Evolutionary conservation across 2,329 filamentous ascomycete species (phyloP).

Genomic region (Thermothelomyces thermophilus): DNA sequence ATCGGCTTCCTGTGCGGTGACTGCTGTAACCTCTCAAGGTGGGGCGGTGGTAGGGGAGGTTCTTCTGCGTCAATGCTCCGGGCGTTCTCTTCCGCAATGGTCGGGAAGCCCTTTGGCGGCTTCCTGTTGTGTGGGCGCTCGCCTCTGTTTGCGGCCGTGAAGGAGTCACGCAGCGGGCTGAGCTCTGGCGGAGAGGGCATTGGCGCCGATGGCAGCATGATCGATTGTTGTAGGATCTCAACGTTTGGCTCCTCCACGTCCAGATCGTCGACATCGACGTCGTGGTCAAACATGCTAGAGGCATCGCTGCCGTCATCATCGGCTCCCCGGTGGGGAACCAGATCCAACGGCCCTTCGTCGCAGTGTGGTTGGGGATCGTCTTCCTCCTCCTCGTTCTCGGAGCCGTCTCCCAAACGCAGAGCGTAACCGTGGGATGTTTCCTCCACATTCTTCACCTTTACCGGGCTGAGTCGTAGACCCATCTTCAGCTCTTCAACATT

Average conservation of each 20-base stretch:
- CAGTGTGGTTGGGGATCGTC: slow-evolving; percentile 27
- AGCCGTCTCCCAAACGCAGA: slow-evolving; percentile 37
- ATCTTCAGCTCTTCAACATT: slow-evolving; percentile 62
- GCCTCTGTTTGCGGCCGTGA: slow-evolving; percentile 43
- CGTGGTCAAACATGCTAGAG: slow-evolving; percentile 40
- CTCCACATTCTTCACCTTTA: slow-evolving; percentile 47
- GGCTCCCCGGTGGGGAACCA: slow-evolving; percentile 32
- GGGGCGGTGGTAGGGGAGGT: slow-evolving; percentile 31
- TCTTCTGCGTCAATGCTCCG: slow-evolving; percentile 35
- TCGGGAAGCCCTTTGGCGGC: slow-evolving; percentile 36
- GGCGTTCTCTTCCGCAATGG: slow-evolving; percentile 43
- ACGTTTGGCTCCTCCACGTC: slow-evolving; percentile 39
- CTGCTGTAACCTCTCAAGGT: slow-evolving; percentile 26
- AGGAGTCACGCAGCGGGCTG: slow-evolving; percentile 47
- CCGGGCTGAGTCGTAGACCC: slow-evolving; percentile 58
- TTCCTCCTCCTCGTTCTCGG: slow-evolving; percentile 38
- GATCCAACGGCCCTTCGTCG: slow-evolving; percentile 34
- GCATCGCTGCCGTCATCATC: slow-evolving; percentile 32
- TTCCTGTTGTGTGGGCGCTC: slow-evolving; percentile 26
- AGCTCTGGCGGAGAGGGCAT: slow-evolving; percentile 42
- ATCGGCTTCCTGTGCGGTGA: slow-evolving; percentile 29
- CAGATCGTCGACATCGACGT: slow-evolving; percentile 36
- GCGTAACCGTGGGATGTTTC: slow-evolving; percentile 38
- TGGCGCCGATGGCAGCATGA: slow-evolving; percentile 38
- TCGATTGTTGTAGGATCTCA: slow-evolving; percentile 40